Percentiles rank a stretch among this genome's conserved stretches.
These are phyloP conservation scores for Saccharomyces hybrid DNA, from an alignment of 1,139 yeast genomes.

Conservation along the genomic window DNA sequence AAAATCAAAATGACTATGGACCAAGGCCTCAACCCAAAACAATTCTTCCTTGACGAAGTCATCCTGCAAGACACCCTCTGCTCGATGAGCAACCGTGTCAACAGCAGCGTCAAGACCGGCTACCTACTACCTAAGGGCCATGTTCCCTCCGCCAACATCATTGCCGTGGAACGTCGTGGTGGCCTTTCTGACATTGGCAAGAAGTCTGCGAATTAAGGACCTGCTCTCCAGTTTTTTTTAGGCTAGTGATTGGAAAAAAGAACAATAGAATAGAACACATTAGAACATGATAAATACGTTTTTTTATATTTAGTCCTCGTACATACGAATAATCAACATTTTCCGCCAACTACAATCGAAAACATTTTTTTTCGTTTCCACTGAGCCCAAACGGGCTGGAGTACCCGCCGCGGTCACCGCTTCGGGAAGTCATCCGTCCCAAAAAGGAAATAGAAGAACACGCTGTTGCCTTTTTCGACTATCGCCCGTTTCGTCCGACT, in stretches of 20 bases:
- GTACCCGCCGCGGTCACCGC: background rate
- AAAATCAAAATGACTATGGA: background rate
- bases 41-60: background rate
- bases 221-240: background rate
- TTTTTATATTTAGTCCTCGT: background rate
- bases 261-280: background rate
- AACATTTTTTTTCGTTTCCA: background rate
- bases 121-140: slow-evolving; percentile 30
- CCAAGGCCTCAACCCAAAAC: background rate
- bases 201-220: background rate
- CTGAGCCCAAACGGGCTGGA: background rate
- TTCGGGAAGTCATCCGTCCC: background rate
- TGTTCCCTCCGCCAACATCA: background rate
- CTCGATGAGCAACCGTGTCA: slow-evolving; percentile 34
- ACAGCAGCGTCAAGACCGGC: slow-evolving; percentile 60
- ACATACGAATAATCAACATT: background rate
- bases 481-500: background rate
- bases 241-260: background rate
- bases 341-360: background rate
- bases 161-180: background rate
- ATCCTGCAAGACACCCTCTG: background rate
- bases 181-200: background rate
- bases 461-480: background rate
- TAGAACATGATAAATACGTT: background rate
- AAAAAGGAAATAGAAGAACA: background rate